Evolutionary conservation across 2,329 filamentous ascomycete species (phyloP), one percentile per base, ranked within the genome.

Genomic region (Westerdykella sp.): DNA sequence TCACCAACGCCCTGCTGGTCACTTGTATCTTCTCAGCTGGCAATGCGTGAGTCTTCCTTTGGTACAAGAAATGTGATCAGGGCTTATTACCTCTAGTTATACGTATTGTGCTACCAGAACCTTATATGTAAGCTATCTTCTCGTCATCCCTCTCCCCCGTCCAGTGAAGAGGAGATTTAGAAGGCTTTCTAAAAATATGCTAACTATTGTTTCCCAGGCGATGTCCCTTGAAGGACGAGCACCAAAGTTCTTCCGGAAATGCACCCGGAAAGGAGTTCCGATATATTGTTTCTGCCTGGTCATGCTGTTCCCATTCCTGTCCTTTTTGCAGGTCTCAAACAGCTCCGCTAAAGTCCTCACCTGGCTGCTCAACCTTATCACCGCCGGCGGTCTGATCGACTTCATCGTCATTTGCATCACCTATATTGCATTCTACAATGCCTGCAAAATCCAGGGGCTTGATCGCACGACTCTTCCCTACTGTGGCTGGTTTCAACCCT

Each of bases 341-440:
- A 73, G 74, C 45, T 75, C 81, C 0, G 76, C 84, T 4, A 78
- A 81, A 22, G 86, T 89, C 1, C 70, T 90, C 48, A 74, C 74
- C 37, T 89, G 85, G 85, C 80, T 89, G 51, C 77, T 86, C 34
- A 84, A 78, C 45, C 67, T 87, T 57, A 73, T 87, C 14, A 88
- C 85, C 10, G 83, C 85, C 0, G 85, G 84, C 1, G 83, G 86
- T 56, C 43, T 65, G 5, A 60, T 68, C 50, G 59, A 67, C 57
- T 68, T 57, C 54, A 65, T 66, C 41, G 71, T 77, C 59, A 80
- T 81, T 68, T 69, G 68, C 37, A 59, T 75, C 18, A 81, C 77
- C n/a, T 81, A 78, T 62, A 69, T 80, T 45, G 73, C 66, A 56
- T 82, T 80, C 69, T 74, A 78, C 66, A 69, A 71, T 37, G 78